Percentiles rank a stretch among this genome's conserved stretches.
Conservation (phyloP, 2,329 filamentous ascomycete species). For the Ilyonectria sp. region DNA sequence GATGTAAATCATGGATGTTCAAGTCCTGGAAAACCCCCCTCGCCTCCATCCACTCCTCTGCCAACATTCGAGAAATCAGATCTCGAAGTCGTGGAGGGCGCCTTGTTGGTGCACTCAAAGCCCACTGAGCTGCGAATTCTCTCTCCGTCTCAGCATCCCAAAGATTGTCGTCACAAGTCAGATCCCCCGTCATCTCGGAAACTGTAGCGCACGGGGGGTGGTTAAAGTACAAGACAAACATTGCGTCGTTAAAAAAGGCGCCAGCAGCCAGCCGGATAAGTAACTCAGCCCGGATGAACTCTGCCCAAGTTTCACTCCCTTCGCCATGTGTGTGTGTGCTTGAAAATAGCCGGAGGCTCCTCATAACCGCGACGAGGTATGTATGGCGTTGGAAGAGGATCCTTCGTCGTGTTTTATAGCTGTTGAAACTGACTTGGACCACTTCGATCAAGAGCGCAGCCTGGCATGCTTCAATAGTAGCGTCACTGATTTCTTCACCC, state of each 20-base stretch:
- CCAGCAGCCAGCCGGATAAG: slow-evolving; percentile 28
- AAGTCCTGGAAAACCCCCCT: background rate
- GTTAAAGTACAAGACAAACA: slow-evolving; percentile 29
- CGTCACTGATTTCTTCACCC: background rate
- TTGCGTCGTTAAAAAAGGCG: slow-evolving; percentile 30
- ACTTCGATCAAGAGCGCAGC: slow-evolving; percentile 25
- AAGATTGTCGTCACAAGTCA: slow-evolving; percentile 24
- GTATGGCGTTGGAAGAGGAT: slow-evolving; percentile 24
- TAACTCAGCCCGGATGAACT: slow-evolving; percentile 26
- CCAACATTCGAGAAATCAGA: slow-evolving; percentile 21
- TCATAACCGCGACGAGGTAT: slow-evolving; percentile 10
- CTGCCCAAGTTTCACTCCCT: slow-evolving; percentile 10
- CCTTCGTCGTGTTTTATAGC: slow-evolving; percentile 24
- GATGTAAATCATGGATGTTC: slow-evolving; percentile 10
- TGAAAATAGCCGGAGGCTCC: slow-evolving; percentile 18
- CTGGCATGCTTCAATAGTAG: slow-evolving; percentile 30
- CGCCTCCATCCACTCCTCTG: slow-evolving; percentile 16
- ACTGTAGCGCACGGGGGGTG: slow-evolving; percentile 27
- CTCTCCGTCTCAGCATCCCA: slow-evolving; percentile 33
- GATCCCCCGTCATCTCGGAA: slow-evolving; percentile 32
- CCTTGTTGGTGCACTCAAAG: accelerated
- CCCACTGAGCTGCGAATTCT: slow-evolving; percentile 4
- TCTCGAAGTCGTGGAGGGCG: background rate
- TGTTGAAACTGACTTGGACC: slow-evolving; percentile 25
- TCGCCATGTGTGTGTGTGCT: background rate